Evolutionary conservation across 2,329 filamentous ascomycete genomes (phyloP).

Genomic region (Talaromyces marneffei): DNA sequence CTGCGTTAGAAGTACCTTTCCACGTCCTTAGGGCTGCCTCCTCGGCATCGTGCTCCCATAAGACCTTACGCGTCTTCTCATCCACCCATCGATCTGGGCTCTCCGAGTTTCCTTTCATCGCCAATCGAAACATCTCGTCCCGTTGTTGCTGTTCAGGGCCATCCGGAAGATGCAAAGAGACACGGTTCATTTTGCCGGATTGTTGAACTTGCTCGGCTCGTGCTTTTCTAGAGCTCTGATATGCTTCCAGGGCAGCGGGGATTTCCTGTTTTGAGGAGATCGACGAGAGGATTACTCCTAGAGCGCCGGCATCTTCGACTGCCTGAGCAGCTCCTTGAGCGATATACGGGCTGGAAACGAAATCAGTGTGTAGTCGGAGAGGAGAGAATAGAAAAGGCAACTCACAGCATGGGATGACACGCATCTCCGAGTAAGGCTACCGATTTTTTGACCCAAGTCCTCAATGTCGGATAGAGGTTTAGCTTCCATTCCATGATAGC

Average conservation of each 20-base stretch:
- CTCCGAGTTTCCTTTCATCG: slow-evolving; percentile 19
- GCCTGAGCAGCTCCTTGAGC: slow-evolving; percentile 45
- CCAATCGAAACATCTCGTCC: slow-evolving; percentile 35
- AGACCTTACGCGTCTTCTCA: slow-evolving; percentile 54
- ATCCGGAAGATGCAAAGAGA: slow-evolving; percentile 35
- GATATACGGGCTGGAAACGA: slow-evolving; percentile 27
- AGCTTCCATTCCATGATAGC: slow-evolving; percentile 37
- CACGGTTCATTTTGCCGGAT: slow-evolving; percentile 31
- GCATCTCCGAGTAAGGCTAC: slow-evolving; percentile 39
- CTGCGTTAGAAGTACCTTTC: slow-evolving; percentile 16
- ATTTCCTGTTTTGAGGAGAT: slow-evolving; percentile 30
- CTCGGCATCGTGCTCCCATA: slow-evolving; percentile 37
- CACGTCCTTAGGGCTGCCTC: slow-evolving; percentile 27
- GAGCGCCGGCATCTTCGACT: slow-evolving; percentile 38
- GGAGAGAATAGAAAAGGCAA: background rate
- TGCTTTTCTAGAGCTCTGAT: slow-evolving; percentile 34
- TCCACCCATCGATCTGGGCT: slow-evolving; percentile 61
- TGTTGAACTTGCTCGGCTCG: slow-evolving; percentile 36
- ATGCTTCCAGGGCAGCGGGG: slow-evolving; percentile 30
- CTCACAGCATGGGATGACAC: slow-evolving; percentile 43
- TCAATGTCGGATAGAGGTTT: slow-evolving; percentile 29
- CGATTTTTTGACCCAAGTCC: slow-evolving; percentile 30
- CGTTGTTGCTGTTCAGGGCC: slow-evolving; percentile 35
- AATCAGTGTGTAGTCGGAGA: background rate
- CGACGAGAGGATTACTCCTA: slow-evolving; percentile 30